Percentiles rank a stretch among this genome's conserved stretches.
Evolutionary conservation across 2,329 filamentous ascomycete genomes (phyloP).

Genomic region (Monilinia fructigena): DNA sequence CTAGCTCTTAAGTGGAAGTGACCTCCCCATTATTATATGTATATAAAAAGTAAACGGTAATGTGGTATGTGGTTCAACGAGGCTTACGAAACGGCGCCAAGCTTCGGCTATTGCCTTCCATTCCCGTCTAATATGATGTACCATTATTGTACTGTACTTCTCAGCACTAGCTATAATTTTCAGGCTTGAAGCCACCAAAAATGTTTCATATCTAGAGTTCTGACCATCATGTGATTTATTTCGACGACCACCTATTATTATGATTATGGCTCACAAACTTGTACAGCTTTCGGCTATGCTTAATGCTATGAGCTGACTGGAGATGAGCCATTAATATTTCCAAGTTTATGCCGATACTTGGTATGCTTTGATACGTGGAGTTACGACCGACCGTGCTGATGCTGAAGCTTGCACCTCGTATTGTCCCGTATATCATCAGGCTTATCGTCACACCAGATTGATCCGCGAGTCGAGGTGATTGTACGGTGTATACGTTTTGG

Average conservation of each 20-base stretch:
- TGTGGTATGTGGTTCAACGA: neutral
- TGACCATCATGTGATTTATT: slow-evolving; percentile 4
- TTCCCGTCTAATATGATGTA: neutral
- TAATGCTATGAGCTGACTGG: neutral
- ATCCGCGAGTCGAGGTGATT: neutral
- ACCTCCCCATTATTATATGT: neutral
- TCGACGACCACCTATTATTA: neutral
- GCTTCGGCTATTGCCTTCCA: neutral
- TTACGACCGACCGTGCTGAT: slow-evolving; percentile 6
- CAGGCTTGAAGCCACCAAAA: neutral
- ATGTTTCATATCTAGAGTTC: neutral
- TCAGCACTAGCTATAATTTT: neutral
- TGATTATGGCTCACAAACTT: neutral
- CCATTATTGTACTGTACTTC: neutral
- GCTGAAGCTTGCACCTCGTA: slow-evolving; percentile 17
- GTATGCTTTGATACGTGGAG: slow-evolving; percentile 9
- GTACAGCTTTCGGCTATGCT: neutral
- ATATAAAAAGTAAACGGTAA: neutral
- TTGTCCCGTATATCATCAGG: slow-evolving; percentile 15
- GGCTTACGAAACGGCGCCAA: slow-evolving; percentile 6
- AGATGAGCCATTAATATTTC: neutral
- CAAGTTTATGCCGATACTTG: neutral
- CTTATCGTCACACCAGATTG: slow-evolving; percentile 11
- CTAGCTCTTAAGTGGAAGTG: neutral
- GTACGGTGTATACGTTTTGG: neutral